phyloP scores from a whole-genome alignment of 116 monocot genomes.

The Posidonia oceanica region DNA sequence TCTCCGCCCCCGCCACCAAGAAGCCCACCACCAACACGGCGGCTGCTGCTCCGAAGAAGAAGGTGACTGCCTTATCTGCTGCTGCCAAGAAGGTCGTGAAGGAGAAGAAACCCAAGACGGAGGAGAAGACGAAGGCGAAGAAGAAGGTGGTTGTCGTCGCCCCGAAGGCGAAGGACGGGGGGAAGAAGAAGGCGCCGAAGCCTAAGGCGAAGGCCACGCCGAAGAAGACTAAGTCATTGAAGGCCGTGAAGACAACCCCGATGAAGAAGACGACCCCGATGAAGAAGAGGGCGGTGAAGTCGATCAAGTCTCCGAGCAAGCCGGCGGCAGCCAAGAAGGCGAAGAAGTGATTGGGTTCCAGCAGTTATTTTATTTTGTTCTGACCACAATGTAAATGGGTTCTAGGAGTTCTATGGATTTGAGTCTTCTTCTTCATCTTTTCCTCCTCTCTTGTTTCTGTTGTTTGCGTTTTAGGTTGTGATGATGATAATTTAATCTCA shows the following conservation, averaged over 20 bases:
- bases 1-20: conserved; percentile 9
- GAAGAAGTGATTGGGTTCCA: not conserved
- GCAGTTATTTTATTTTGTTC: no score
- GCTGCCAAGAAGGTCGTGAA: conserved; percentile 1
- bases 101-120: conserved; percentile 1
- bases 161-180: conserved; percentile 8
- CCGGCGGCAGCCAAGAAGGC: not conserved
- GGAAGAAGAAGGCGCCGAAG: conserved; percentile 14
- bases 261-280: conserved; percentile 13
- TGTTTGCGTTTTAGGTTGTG: no score
- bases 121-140: not conserved
- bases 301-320: conserved; percentile 2
- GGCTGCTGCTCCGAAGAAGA: not conserved
- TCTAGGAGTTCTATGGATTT: no score
- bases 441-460: no score
- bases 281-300: conserved; percentile 14
- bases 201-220: not conserved
- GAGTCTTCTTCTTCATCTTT: no score
- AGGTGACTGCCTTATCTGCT: no score
- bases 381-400: no score
- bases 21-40: not conserved
- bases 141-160: no score
- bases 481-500: no score
- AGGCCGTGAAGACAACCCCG: conserved; percentile 17
- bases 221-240: conserved; percentile 18